phyloP scores from a whole-genome alignment of 2,329 filamentous ascomycete genomes.

The Dendryphion nanum region DNA sequence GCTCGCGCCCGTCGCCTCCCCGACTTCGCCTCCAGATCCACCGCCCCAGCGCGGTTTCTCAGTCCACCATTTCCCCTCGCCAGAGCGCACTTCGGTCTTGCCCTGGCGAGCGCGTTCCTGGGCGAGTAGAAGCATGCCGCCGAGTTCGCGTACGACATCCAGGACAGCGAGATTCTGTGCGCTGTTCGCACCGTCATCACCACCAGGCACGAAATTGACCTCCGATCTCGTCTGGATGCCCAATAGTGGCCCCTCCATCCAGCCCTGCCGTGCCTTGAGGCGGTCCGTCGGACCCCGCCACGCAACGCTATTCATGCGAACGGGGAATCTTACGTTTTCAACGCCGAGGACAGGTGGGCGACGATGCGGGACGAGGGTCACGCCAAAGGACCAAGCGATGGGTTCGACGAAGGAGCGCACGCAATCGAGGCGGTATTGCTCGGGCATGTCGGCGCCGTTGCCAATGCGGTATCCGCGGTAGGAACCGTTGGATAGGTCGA shows the following conservation, averaged over 20 bases:
- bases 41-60: slow-evolving; percentile 57
- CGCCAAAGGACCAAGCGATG: slow-evolving; percentile 57
- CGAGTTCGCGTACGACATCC: slow-evolving; percentile 58
- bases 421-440: slow-evolving; percentile 55
- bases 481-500: slow-evolving; percentile 31
- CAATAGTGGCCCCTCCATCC: slow-evolving; percentile 59
- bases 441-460: slow-evolving; percentile 59
- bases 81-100: slow-evolving; percentile 47
- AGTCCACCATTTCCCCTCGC: slow-evolving; percentile 62
- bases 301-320: slow-evolving; percentile 56
- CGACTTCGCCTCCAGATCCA: slow-evolving; percentile 46
- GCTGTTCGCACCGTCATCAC: slow-evolving; percentile 27
- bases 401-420: slow-evolving; percentile 58
- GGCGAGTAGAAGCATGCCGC: slow-evolving; percentile 56
- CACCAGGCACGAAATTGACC: slow-evolving; percentile 49
- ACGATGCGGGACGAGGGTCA: slow-evolving; percentile 49
- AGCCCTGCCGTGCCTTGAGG: slow-evolving; percentile 51
- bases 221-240: slow-evolving; percentile 56
- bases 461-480: slow-evolving; percentile 61
- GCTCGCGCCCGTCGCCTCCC: slow-evolving; percentile 26
- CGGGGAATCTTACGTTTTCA: slow-evolving; percentile 53
- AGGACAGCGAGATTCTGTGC: slow-evolving; percentile 53
- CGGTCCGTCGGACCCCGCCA: slow-evolving; percentile 55
- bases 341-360: slow-evolving; percentile 49
- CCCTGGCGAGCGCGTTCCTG: slow-evolving; percentile 61